Base-by-base conservation (phyloP, 768 basidiomycete genomes). In the Epithele typhae region DNA sequence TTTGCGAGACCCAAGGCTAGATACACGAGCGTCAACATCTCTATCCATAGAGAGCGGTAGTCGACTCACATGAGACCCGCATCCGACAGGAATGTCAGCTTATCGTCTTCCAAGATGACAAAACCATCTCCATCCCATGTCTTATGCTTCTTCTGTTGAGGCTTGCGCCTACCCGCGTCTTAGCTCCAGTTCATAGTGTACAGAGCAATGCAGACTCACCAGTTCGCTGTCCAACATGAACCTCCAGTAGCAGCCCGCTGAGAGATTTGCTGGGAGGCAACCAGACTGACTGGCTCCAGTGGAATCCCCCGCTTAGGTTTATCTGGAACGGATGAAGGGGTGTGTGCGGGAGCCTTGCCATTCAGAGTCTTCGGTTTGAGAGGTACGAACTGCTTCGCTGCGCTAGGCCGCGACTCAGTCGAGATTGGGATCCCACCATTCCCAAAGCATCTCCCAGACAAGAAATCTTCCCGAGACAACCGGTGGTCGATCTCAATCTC, bases 41-140 rank as follows among this genome's bases (percentile, higher is more conserved):
- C 83, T 32, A 32, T 32, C 30, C 30, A n/a, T n/a, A n/a, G 70
- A 84, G 69, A 25, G 25, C 6, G n/a, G 5, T 3, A 5, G 24
- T 23, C 15, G 35, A 57, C 76, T 49, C 61, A 90, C 88, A 81
- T 62, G 68, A 82, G 79, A 3, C 89, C 89, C 45, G 76, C 74
- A 57, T 87, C 84, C 3, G 82, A 78, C 33, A 87, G 65, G 69
- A 89, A 75, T 1, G 72, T 74, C 18, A 87, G 59, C 48, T 75
- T 77, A 11, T 72, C 72, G 18, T 68, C 72, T 25, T 64, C 60
- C 30, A 72, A 68, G 24, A 78, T 77, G 21, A 86, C 69, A 63
- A 76, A 85, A 7, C 75, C 81, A 51, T 84, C 88, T 2, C 84
- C 89, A 46, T 92, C 90, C 91, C 92, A 93, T 0, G 82, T 87